phyloP scores from a whole-genome alignment of 805 yeast species.

The Starmerella powellii region DNA sequence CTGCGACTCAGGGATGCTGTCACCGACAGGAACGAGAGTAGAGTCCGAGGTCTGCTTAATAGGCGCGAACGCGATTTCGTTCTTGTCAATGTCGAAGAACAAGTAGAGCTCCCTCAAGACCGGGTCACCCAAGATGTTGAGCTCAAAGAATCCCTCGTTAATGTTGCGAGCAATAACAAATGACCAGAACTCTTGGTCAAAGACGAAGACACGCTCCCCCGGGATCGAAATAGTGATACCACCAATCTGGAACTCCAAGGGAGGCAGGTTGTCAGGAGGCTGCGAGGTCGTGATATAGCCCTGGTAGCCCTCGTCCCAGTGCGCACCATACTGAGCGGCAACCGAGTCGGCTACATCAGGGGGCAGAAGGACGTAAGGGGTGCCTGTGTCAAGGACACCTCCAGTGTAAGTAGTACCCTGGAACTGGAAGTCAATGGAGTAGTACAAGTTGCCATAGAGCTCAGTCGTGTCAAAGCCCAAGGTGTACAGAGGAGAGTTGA shows the following conservation, averaged over 20 bases:
- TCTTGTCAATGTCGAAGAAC: conserved; percentile 51
- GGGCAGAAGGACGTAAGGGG: conserved; percentile 39
- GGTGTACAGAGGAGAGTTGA: conserved; percentile 29
- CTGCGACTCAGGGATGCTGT: no score
- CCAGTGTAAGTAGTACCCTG: conserved; percentile 5
- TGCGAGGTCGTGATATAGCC: neutral
- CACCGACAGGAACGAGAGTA: no score
- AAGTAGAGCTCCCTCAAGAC: conserved; percentile 49
- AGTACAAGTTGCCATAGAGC: conserved; percentile 1
- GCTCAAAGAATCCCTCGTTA: neutral
- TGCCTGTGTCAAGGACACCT: conserved; percentile 41
- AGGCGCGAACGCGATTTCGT: conserved; percentile 45
- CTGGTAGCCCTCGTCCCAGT: neutral
- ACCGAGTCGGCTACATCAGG: conserved; percentile 3
- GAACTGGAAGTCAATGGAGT: conserved; percentile 7
- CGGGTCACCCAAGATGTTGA: conserved; percentile 34
- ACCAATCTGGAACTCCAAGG: conserved; percentile 13
- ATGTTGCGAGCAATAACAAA: conserved; percentile 8
- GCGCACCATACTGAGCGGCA: conserved; percentile 13
- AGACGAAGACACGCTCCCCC: conserved; percentile 22
- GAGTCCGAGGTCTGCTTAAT: conserved; percentile 4
- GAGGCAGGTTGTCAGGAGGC: conserved; percentile 4
- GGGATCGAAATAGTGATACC: conserved; percentile 19
- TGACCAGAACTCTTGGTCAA: conserved; percentile 2
- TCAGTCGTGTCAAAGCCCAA: conserved; percentile 20